Evolutionary conservation across 2,329 filamentous ascomycete genomes (phyloP), one percentile per base, ranked within the genome.

Genomic region (Pezizomycotina sp.): DNA sequence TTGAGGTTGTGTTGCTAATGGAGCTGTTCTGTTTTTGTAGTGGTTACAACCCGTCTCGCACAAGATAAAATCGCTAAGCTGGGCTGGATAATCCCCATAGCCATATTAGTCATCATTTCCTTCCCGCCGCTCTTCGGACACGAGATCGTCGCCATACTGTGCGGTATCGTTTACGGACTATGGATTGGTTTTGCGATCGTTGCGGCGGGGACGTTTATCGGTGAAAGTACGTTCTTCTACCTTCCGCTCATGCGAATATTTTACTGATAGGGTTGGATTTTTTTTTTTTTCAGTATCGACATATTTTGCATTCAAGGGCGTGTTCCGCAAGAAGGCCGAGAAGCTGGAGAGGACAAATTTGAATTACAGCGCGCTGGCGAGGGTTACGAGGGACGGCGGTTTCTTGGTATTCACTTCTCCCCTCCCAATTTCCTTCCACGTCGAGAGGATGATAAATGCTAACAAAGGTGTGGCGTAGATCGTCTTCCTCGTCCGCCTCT

Each of bases 91-190:
- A 61, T 61, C 29, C 58, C 58, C 6, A 56, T 61, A 27, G 48
- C 50, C 14, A 55, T 61, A 23, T 46, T 61, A 16, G 51, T 61
- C 30, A 31, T 56, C 29, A 58, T 61, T 29, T 61, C 58, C 6
- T 60, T 61, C 36, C 59, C 59, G 2, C 59, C 59, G 1, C 48
- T 61, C 5, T 61, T 61, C 38, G 59, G 59, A 12, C 59, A 61
- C 38, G 59, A 61, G 38, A 49, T 61, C 22, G 47, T 61, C 31
- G 58, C 54, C 6, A 47, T 61, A 10, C 46, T 61, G 14, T 59
- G 56, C 36, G 59, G 59, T 48, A 54, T 61, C 1, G 58, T 61
- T 5, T 61, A 58, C 35, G 59, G 59, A 3, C 46, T 61, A 9
- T 60, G 59, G 57, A 49, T 58, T 10, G 59, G 59, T 4, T 61